These are phyloP conservation scores for Circinella umbellata DNA, from an alignment of 371 early-diverging fungal genomes.

Conservation along the genomic window DNA sequence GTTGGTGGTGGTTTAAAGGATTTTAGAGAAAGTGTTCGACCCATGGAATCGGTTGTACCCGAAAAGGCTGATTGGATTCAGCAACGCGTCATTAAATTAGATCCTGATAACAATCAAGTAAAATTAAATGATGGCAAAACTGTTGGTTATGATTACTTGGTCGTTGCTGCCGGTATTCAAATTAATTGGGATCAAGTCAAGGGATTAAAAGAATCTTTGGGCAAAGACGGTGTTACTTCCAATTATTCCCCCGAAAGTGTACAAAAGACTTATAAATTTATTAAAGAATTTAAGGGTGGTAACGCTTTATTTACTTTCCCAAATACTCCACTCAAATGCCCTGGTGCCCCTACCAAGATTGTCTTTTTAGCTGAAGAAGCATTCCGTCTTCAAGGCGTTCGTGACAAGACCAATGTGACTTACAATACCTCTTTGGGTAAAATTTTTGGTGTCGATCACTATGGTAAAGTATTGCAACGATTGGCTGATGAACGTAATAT, in stretches of 20 bases:
- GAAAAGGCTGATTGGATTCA: conserved; percentile 78
- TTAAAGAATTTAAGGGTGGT: conserved; percentile 77
- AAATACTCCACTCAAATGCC: conserved; percentile 87
- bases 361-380: conserved; percentile 87
- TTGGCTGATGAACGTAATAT: conserved; percentile 76
- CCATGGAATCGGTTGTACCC: conserved; percentile 75
- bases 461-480: conserved; percentile 71
- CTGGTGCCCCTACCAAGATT: conserved; percentile 93
- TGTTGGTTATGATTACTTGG: conserved; percentile 84
- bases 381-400: conserved; percentile 73
- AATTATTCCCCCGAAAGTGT: conserved; percentile 83
- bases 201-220: conserved; percentile 77
- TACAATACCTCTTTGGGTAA: conserved; percentile 83
- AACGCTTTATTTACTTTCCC: conserved; percentile 94
- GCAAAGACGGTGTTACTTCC: conserved; percentile 82
- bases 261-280: conserved; percentile 74
- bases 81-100: conserved; percentile 68
- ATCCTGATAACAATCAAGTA: conserved; percentile 75
- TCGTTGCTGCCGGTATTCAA: conserved; percentile 89
- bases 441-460: conserved; percentile 90
- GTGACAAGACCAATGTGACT: conserved; percentile 70
- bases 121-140: conserved; percentile 67
- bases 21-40: conserved; percentile 68
- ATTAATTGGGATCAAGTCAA: conserved; percentile 79
- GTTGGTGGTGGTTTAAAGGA: conserved; percentile 89